Evolutionary conservation across 495 filamentous ascomycete genomes (phyloP).

Genomic region (Penicillium paxilli): DNA sequence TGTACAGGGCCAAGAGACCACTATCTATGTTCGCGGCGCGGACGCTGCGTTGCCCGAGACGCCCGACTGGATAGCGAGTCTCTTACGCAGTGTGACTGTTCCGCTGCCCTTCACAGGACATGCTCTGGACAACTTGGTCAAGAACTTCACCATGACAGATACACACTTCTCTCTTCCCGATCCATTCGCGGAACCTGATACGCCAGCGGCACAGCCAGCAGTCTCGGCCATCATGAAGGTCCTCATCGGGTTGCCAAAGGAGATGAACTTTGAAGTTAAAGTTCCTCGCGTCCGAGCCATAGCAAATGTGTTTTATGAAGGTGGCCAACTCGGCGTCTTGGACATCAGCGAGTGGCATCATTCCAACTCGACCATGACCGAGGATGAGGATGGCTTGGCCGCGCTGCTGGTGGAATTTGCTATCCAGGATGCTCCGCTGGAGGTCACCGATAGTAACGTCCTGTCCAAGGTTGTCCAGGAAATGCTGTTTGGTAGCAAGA

Average conservation of each 20-base stretch:
- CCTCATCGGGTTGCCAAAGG: conserved; percentile 70
- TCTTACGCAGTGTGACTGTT: conserved; percentile 79
- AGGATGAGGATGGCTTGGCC: conserved; percentile 53
- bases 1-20: conserved; percentile 73
- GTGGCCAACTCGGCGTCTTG: conserved; percentile 72
- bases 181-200: conserved; percentile 69
- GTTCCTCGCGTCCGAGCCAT: conserved; percentile 72
- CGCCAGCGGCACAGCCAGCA: conserved; percentile 71
- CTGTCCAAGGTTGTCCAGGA: conserved; percentile 73
- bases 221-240: conserved; percentile 82
- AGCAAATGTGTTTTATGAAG: conserved; percentile 76
- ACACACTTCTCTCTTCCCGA: conserved; percentile 82
- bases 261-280: conserved; percentile 80
- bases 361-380: conserved; percentile 73
- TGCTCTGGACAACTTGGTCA: conserved; percentile 76
- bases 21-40: conserved; percentile 78
- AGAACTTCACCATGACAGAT: conserved; percentile 79
- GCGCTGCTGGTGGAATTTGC: conserved; percentile 68
- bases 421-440: conserved; percentile 74
- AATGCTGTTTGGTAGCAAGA: conserved; percentile 68
- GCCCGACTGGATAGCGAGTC: conserved; percentile 76
- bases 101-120: conserved; percentile 82
- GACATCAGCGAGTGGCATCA: conserved; percentile 79
- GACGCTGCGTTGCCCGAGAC: conserved; percentile 61
- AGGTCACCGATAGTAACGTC: conserved; percentile 74